Evolutionary conservation across 257 asterid species (phyloP).

Genomic region (Solanum microdontum): DNA sequence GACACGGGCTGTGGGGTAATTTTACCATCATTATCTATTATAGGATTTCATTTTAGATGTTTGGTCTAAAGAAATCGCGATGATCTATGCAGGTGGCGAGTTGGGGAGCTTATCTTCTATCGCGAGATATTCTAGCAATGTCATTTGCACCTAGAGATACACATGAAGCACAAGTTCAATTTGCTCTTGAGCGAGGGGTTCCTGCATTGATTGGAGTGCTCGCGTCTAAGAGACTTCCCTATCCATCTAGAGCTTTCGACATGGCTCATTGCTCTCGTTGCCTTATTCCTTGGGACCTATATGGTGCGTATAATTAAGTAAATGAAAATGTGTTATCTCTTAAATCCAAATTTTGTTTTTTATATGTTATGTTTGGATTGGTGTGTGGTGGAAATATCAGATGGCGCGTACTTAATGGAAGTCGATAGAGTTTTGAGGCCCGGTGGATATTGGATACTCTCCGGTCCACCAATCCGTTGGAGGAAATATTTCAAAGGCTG

Average conservation of each 20-base stretch:
- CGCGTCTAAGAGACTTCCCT: slow-evolving; percentile 87
- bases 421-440: slow-evolving; percentile 78
- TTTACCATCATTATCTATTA: neutral
- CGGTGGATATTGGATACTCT: slow-evolving; percentile 87
- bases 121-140: slow-evolving; percentile 57
- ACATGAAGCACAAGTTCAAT: slow-evolving; percentile 86
- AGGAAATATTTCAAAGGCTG: slow-evolving; percentile 69
- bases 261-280: slow-evolving; percentile 98
- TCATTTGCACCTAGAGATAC: slow-evolving; percentile 93
- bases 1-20: slow-evolving; percentile 95
- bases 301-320: slow-evolving; percentile 25
- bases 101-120: slow-evolving; percentile 84
- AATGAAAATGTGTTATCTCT: neutral
- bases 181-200: slow-evolving; percentile 88
- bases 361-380: neutral
- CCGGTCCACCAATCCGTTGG: slow-evolving; percentile 93
- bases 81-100: slow-evolving; percentile 56
- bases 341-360: neutral
- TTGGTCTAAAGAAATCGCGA: neutral
- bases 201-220: slow-evolving; percentile 84
- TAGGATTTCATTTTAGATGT: neutral
- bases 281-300: slow-evolving; percentile 83
- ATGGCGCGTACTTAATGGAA: slow-evolving; percentile 69
- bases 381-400: slow-evolving; percentile 13
- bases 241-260: slow-evolving; percentile 79